These are phyloP conservation scores for Platismatia glauca DNA, from an alignment of 495 filamentous ascomycete species.

Conservation along the genomic window DNA sequence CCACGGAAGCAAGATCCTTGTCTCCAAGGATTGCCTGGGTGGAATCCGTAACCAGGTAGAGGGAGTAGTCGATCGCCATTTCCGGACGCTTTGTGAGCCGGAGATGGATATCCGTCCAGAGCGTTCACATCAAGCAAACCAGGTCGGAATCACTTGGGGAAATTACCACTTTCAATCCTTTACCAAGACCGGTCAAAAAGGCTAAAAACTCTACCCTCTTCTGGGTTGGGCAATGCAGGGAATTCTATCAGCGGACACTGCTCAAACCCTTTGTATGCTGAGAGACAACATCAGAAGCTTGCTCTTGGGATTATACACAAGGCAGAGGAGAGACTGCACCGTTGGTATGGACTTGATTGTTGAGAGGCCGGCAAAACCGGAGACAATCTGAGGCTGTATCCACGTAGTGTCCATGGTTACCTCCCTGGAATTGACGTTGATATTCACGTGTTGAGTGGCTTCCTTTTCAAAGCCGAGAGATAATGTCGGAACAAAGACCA, in stretches of 20 bases:
- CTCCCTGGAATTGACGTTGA: too few species aligned
- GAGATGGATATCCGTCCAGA: not conserved
- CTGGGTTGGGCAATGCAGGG: not conserved
- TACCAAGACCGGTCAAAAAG: not conserved
- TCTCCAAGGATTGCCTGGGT: conserved; percentile 67
- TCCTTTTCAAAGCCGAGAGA: too few species aligned
- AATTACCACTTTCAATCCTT: not conserved
- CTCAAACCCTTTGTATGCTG: not conserved
- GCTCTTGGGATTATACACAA: not conserved
- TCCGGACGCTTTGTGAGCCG: not conserved
- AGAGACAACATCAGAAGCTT: not conserved
- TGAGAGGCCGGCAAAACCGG: not conserved
- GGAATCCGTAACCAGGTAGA: conserved; percentile 92
- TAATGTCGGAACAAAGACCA: too few species aligned
- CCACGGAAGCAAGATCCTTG: conserved; percentile 60
- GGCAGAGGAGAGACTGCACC: not conserved
- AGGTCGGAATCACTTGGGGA: not conserved
- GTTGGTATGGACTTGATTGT: not conserved
- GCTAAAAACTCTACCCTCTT: not conserved
- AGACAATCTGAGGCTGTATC: too few species aligned
- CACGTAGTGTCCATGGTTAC: too few species aligned
- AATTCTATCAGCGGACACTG: not conserved
- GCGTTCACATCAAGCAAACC: not conserved
- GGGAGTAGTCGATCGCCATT: conserved; percentile 44
- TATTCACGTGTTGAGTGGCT: too few species aligned